Conservation (phyloP, 2,329 filamentous ascomycete genomes). For the Leptodontidium sp. region DNA sequence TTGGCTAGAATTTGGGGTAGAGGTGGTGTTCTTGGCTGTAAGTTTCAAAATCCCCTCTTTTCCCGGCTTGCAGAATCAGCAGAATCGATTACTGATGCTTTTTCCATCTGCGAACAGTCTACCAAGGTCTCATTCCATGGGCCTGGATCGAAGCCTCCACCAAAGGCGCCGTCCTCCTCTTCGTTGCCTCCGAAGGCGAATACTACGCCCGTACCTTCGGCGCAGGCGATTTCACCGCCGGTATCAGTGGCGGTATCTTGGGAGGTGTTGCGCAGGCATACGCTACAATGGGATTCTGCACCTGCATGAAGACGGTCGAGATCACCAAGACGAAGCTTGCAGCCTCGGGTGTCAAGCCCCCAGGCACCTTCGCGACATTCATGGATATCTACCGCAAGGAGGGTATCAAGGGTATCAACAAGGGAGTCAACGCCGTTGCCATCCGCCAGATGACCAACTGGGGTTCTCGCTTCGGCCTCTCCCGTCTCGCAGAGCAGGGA, state of each 20-base stretch:
- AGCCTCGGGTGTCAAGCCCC: constrained; percentile 80
- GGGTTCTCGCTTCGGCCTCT: constrained; percentile 95
- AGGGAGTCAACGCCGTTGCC: constrained; percentile 96
- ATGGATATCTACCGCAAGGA: constrained; percentile 96
- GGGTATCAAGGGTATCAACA: constrained; percentile 96
- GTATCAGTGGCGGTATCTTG: constrained; percentile 89
- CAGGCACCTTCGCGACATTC: constrained; percentile 93
- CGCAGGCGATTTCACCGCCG: constrained; percentile 84
- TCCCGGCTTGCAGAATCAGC: neutral
- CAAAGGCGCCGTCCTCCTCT: constrained; percentile 98
- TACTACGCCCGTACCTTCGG: constrained; percentile 88
- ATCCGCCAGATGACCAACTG: constrained; percentile 99
- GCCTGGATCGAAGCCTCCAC: constrained; percentile 99
- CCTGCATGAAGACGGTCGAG: constrained; percentile 99
- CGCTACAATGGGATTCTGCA: constrained; percentile 99
- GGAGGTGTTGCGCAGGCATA: constrained; percentile 98
- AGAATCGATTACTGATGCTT: constrained; percentile 39
- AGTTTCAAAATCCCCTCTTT: constrained; percentile 52
- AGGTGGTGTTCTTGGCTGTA: constrained; percentile 93
- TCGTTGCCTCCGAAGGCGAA: constrained; percentile 98
- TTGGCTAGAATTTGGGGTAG: constrained; percentile 90
- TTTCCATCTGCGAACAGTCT: constrained; percentile 67
- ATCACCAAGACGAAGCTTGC: constrained; percentile 98
- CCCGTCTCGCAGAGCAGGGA: constrained; percentile 86
- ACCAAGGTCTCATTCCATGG: constrained; percentile 99